Base-by-base conservation (phyloP, 192 early-diverging fungal genomes). In the Chytriomyces confervae region DNA sequence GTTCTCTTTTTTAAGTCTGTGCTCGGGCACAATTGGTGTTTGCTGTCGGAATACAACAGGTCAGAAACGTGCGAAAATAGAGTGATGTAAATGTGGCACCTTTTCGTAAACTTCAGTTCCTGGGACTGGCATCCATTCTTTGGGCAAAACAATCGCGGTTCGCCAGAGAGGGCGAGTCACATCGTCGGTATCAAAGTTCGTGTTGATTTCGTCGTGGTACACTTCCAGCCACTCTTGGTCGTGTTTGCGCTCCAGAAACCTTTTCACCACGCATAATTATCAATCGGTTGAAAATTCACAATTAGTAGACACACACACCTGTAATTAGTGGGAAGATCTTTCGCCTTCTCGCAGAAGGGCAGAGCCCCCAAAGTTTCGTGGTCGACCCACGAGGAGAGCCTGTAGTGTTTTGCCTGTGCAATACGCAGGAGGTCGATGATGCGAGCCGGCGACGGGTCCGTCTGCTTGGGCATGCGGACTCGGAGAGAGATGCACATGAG, bases 131-230 rank as follows among this genome's bases (percentile, higher is more conserved):
- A 79, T 75, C 80, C 79, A 73, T n/a, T 83, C 82, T 24, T 62
- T 29, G 13, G 74, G 85, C 10, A 79, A 72, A 62, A 84, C 50
- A 65, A 86, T 82, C 27, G 67, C 50, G 8, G 53, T 72, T 50
- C 76, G 76, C 86, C 86, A 87, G 10, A 85, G 79, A 8, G 82
- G 79, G 5, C 65, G 45, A 8, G 73, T 44, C 1, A 62, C 46
- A 63, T 85, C 83, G 64, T 79, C 72, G 50, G 81, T 50, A 60
- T 87, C 81, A 68, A 83, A 87, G 66, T 83, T 81, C 16, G 74
- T 69, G 77, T 87, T 87, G 62, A 87, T 67, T 44, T 79, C 78
- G 50, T 79, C 78, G 44, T 36, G 9, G 53, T 79, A 79, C 7
- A 77, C 77, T 9, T 80, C 63, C 64, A 66, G 71, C 81, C 79